Evolutionary conservation across 2,329 filamentous ascomycete genomes (phyloP), one percentile per base, ranked within the genome.

Genomic region (Claviceps purpurea): DNA sequence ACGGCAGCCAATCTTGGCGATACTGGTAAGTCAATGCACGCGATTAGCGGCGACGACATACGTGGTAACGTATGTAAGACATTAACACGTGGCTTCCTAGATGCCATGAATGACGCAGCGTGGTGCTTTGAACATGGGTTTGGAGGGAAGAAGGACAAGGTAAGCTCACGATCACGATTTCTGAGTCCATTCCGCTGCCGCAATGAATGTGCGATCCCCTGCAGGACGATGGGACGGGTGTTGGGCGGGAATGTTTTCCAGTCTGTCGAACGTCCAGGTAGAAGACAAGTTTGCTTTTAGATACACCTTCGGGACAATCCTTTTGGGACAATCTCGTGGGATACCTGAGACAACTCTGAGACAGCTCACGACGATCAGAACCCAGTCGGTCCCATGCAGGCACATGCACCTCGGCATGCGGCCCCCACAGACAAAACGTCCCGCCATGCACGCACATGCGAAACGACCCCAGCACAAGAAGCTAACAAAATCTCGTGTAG

Each of bases 71-170:
- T n/a, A n/a, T n/a, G n/a, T n/a, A n/a, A 26, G 47, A 22, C 41
- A 20, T 14, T 7, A 24, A n/a, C 39, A 42, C 16, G 30, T 53
- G 30, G 37, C 44, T 53, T 56, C 43, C 46, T 60, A 82, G 93
- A 98, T 72, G 93, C 90, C 53, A 95, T 97, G 90, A 95, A 96
- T 65, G 91, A 97, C 69, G 85, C 85, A 51, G 93, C 84, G 39
- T 95, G 89, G 89, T 98, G 93, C 73, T 97, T 93, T 75, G 69
- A 94, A 30, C 86, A 96, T 65, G 93, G 93, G n/a, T 95, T 95
- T 69, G 93, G 93, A 38, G 91, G 89, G 64, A 93, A 89, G 68
- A 98, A 97, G 69, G 90, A 98, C 74, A 97, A 95, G 87, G 91
- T 96, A 76, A 70, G 87, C 79, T 51, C 30, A 34, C 30, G 30